A percentile compares a stretch with the other conserved stretches of the same genome.
Conservation (phyloP, 768 basidiomycete genomes). For the Boletus pseudo-olivaceus region DNA sequence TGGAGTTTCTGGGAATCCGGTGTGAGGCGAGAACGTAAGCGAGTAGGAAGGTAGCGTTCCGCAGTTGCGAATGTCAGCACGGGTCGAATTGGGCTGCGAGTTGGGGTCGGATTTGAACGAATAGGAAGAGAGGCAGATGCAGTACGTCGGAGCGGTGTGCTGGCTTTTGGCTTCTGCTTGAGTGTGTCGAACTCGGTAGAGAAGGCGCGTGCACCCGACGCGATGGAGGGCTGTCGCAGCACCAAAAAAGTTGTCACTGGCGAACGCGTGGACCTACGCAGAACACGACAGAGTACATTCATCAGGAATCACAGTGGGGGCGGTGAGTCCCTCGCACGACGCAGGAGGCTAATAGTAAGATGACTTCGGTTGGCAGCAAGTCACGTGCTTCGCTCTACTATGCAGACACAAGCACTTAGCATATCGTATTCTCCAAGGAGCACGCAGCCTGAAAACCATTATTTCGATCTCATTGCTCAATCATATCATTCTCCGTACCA, state of each 20-base stretch:
- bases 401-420: not conserved
- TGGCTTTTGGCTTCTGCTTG: constrained; percentile 76
- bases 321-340: too few relatives aligned
- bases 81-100: constrained; percentile 69
- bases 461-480: not conserved
- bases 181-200: constrained; percentile 20
- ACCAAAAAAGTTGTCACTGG: not conserved
- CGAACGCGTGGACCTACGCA: not conserved
- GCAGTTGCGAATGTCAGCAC: constrained; percentile 84
- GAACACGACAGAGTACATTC: constrained; percentile 14
- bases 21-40: constrained; percentile 56
- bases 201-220: constrained; percentile 8
- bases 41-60: constrained; percentile 71
- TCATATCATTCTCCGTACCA: not conserved
- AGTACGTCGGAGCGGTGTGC: constrained; percentile 75
- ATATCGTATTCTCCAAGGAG: not conserved
- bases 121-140: constrained; percentile 85
- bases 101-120: constrained; percentile 82
- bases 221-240: not conserved
- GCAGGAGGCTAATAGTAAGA: not conserved
- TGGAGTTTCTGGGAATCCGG: constrained; percentile 57
- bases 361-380: not conserved
- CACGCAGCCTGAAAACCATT: not conserved
- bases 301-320: constrained; percentile 11
- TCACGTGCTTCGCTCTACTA: constrained; percentile 8